Base-by-base conservation (phyloP, 2,329 filamentous ascomycete species). In the Ascochyta lentis region DNA sequence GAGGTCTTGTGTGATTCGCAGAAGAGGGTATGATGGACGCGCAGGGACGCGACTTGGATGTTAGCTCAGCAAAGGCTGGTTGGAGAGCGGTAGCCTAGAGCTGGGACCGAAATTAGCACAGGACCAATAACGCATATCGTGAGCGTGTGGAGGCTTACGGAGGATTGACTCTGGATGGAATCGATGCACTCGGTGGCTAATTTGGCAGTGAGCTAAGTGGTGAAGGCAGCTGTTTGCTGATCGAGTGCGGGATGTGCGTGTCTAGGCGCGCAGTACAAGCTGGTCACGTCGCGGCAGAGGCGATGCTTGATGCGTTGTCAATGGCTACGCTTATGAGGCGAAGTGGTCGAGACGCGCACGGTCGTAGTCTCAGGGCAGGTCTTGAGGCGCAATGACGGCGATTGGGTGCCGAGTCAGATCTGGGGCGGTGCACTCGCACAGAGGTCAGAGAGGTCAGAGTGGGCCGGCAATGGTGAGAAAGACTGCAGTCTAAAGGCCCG, bases 251-350 rank as follows among this genome's bases (percentile, higher is more conserved):
- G 67, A 66, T 66, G 61, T 56, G 63, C 64, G 65, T 69, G 57
- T 64, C 69, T 70, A 66, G 67, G 63, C 67, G 64, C 58, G 61
- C 59, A 63, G 64, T 60, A 63, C 56, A 63, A 60, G 65, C 57
- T 68, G 59, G 67, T 75, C 72, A 75, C 70, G 71, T 74, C 68
- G 70, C 69, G 60, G 65, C 64, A 70, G 64, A 65, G 59, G 64
- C 63, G 71, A 71, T 72, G 73, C 64, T 74, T 70, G 73, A 77
- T 77, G 74, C 68, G 74, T 72, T 77, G 74, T 76, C 74, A 77
- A 76, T 77, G 73, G 73, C 72, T 71, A 73, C 68, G 70, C 72
- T 73, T 73, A 68, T 70, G 71, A 73, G 72, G 71, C 67, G 71
- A 66, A 58, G 61, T 64, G 54, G 62, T 65, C 63, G 63, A 65